Evolutionary conservation across 371 early-diverging fungal genomes (phyloP).

Genomic region (Mortierella sp.): DNA sequence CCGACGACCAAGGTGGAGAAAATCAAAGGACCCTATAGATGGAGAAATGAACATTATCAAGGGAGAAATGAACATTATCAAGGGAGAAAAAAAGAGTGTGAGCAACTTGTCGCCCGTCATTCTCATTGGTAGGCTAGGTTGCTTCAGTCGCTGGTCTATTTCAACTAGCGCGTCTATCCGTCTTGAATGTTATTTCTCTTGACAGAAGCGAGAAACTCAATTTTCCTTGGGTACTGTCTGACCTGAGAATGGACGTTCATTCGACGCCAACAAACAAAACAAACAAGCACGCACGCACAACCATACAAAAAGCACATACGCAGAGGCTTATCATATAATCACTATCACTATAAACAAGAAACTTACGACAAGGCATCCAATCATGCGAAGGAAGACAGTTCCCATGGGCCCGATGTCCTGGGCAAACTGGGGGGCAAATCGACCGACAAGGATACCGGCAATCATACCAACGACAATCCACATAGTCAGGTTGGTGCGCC

Average conservation of each 20-base stretch:
- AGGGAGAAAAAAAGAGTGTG: background rate
- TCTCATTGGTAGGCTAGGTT: background rate
- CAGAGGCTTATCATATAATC: background rate
- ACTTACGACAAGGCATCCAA: slow-evolving; percentile 73
- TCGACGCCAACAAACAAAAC: background rate
- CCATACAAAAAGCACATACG: background rate
- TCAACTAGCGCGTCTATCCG: slow-evolving; percentile 1
- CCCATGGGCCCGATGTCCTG: slow-evolving; percentile 68
- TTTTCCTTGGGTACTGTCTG: background rate
- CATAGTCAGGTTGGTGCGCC: slow-evolving; percentile 68
- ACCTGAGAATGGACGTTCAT: background rate
- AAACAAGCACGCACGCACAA: background rate
- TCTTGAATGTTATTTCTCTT: background rate
- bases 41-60: background rate
- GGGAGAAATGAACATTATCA: background rate
- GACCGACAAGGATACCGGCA: slow-evolving; percentile 76
- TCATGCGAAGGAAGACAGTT: slow-evolving; percentile 76
- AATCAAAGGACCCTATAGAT: slow-evolving; percentile 70
- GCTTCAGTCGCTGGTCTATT: background rate
- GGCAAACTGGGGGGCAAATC: slow-evolving; percentile 66
- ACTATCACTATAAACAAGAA: background rate
- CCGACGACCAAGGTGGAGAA: slow-evolving; percentile 82
- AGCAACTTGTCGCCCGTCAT: slow-evolving; percentile 5
- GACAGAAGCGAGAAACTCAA: background rate
- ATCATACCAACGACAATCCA: slow-evolving; percentile 75